Base-by-base conservation (phyloP, 495 filamentous ascomycete species). In the Penicillium maclennaniae region DNA sequence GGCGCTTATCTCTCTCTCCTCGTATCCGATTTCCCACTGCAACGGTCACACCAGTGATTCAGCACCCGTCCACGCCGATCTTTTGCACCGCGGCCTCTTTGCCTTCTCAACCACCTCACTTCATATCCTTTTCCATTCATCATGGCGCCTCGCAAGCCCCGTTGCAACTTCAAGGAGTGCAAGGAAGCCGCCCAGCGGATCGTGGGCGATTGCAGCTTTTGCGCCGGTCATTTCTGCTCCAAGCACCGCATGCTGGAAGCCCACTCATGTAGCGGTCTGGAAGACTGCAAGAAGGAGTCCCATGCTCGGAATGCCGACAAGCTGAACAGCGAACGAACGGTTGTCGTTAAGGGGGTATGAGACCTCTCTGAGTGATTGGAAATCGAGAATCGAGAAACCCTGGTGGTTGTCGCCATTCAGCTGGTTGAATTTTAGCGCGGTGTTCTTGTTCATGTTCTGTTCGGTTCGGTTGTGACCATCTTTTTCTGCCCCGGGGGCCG, bases 241-340 rank as follows among this genome's bases (percentile, higher is more conserved):
- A 91, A 89, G 76, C 93, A 98, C 75, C 79, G 93, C 15, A 82
- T 97, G 70, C 70, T 97, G 43, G 93, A 98, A 73, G 86, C 89
- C 54, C 93, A 98, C 74, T 87, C 88, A 67, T 98, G 93, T 73
- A 82, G 79, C 52, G 91, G 91, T n/a, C 75, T 98, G 54, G 95
- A 97, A 74, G 87, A 96, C 73, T 96, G 91, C 81, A 97, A 96
- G 82, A 91, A 93, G 77, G 90, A 95, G 69, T 87, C 85, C 16
- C 88, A 95, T 70, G 91, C 92, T 67, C 83, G 88, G 46, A 98
- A 98, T 65, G 87, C 87, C 53, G 87, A 90, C 62, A 92, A 93
- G 78, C 75, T 97, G 66, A 89, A 96, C 69, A 81, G 83, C 39
- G 92, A 97, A 78, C 79, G 92, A 53, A 98, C 93, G 44, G 72